Conservation (phyloP, 2,329 filamentous ascomycete species). For the Penicillium sp. region DNA sequence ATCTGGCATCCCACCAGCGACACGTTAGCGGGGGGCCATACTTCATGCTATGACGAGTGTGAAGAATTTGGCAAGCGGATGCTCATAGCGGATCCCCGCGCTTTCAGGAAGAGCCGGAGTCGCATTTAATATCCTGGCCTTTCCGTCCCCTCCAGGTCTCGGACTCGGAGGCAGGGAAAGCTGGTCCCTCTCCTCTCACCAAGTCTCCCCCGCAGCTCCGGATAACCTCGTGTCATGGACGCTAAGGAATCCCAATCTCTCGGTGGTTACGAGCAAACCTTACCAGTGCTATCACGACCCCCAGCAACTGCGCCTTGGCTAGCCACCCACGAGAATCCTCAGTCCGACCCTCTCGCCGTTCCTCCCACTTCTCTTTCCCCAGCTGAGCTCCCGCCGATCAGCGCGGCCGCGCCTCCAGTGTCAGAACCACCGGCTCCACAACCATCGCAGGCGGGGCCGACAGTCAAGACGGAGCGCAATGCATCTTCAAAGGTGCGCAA, state of each 20-base stretch:
- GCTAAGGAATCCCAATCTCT: slow-evolving; percentile 32
- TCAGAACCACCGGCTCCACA: slow-evolving; percentile 10
- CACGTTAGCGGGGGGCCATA: slow-evolving; percentile 19
- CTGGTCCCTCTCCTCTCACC: background rate
- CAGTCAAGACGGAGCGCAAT: slow-evolving; percentile 18
- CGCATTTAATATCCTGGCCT: background rate
- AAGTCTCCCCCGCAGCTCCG: background rate
- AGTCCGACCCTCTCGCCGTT: slow-evolving; percentile 16
- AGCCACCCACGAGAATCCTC: slow-evolving; percentile 20
- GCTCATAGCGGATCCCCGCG: background rate
- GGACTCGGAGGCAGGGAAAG: background rate
- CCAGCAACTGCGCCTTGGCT: slow-evolving; percentile 22
- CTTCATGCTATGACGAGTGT: slow-evolving; percentile 21
- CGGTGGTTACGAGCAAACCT: slow-evolving; percentile 30
- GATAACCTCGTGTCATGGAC: slow-evolving; percentile 31
- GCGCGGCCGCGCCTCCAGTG: background rate
- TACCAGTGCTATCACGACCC: slow-evolving; percentile 34
- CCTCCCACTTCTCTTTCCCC: slow-evolving; percentile 7
- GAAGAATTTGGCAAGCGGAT: slow-evolving; percentile 16
- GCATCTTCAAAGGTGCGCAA: slow-evolving; percentile 38
- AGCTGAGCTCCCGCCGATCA: slow-evolving; percentile 7
- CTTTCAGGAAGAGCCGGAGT: background rate
- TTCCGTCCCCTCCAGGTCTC: background rate
- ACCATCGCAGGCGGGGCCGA: slow-evolving; percentile 5
- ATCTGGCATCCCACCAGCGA: slow-evolving; percentile 20